These are phyloP conservation scores for Penicillium digitatum DNA, from an alignment of 2,329 filamentous ascomycete species.

Conservation along the genomic window DNA sequence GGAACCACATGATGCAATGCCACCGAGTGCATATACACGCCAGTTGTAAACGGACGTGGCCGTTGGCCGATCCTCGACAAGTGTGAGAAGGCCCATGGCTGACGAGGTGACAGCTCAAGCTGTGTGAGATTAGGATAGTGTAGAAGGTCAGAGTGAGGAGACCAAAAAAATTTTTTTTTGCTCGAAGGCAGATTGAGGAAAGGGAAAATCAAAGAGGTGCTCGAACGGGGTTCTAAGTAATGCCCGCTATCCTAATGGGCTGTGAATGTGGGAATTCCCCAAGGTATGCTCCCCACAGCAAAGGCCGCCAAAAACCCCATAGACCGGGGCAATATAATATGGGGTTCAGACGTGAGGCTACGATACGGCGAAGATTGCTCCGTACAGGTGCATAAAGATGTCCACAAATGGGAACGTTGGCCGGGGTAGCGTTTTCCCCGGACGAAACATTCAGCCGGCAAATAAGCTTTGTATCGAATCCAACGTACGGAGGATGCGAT, in stretches of 20 bases:
- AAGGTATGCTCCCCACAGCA: constrained; percentile 27
- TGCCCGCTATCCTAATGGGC: constrained; percentile 11
- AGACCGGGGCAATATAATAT: constrained; percentile 30
- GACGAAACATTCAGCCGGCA: constrained; percentile 29
- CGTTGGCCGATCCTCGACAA: constrained; percentile 49
- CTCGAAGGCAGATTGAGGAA: constrained; percentile 7
- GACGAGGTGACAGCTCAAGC: constrained; percentile 9
- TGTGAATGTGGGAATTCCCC: constrained; percentile 20
- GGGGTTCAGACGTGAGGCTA: constrained; percentile 22
- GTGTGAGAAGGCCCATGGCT: constrained; percentile 34
- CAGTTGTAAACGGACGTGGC: constrained; percentile 58
- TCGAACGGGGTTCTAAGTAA: constrained; percentile 21
- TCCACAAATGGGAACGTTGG: constrained; percentile 14
- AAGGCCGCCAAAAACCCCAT: constrained; percentile 24
- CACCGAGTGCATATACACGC: constrained; percentile 54
- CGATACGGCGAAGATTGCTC: constrained; percentile 15
- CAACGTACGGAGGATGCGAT: constrained; percentile 15
- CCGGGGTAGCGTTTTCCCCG: constrained; percentile 36
- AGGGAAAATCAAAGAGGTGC: constrained; percentile 5
- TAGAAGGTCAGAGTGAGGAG: not conserved
- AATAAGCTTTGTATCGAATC: constrained; percentile 4
- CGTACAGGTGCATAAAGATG: constrained; percentile 10
- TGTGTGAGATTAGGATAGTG: not conserved
- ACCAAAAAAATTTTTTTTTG: constrained; percentile 3
- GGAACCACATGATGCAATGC: constrained; percentile 54